Evolutionary conservation across 176 grass and related monocot genomes (phyloP), one percentile per base, ranked within the genome.

Genomic region (Zoysia pacifica): DNA sequence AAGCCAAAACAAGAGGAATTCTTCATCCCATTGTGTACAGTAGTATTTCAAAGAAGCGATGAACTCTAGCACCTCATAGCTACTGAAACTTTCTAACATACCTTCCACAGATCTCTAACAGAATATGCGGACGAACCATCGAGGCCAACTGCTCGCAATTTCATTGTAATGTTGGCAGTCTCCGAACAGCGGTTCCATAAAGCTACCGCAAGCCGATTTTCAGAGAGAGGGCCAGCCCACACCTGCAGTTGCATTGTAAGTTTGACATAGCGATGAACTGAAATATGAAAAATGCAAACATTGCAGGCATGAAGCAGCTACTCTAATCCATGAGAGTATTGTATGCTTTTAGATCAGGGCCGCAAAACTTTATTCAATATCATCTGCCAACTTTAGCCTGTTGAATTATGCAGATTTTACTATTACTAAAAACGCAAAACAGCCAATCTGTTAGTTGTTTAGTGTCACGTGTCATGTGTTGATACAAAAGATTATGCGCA

Each of bases 131-230:
- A 63, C 69, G 85, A 73, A 2, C 63, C 82, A 80, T 85, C 87
- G 63, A 97, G 80, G 28, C 91, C 94, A 68, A 92, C 85, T 18
- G 51, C 70, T 70, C 79, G 85, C 77, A 94, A 76, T 79, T 77
- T 77, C 65, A 88, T 54, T 58, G 90, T 85, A 65, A 97, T 86
- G 48, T 91, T 90, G 67, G 70, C 74, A 65, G 71, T 45, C 75
- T 97, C 69, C 0, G 83, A 90, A 83, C 94, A 97, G 35, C 90
- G 89, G 55, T 97, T 97, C 91, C 94, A 97, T 37, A 97, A 76
- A 75, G 85, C 81, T 69, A 97, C 55, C 64, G 82, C 78, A 40
- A 94, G 60, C 47, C 90, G 74, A n/a, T 86, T 89, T 47, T 66
- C 87, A 72, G 89, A 94, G 18, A 97, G 83, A 28, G 91, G 94